Evolutionary conservation across 2,329 filamentous ascomycete species (phyloP), one percentile per base, ranked within the genome.

Genomic region (Paraconiothyrium sp.): DNA sequence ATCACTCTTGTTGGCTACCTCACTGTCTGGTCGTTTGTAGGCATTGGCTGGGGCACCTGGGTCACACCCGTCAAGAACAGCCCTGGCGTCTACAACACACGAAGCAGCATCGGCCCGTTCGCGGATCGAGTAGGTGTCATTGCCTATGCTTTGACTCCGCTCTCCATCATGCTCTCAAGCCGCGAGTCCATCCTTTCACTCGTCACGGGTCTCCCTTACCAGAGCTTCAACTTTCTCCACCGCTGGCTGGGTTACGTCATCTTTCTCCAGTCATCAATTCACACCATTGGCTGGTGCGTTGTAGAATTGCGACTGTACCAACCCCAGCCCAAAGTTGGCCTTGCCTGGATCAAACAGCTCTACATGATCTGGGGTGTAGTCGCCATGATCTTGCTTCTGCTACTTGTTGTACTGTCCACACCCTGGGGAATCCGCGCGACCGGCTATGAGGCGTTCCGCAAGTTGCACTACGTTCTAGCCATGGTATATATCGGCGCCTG

Each of bases 391-490:
- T 76, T 93, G 5, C 77, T 93, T 0, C 82, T 86, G 0, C 76
- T 91, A 14, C 77, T 93, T 1, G 85, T 88, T 60, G 71, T 88
- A 5, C 80, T 91, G 56, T 89, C 88, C 61, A 84, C 84, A 0
- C 81, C 83, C 13, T 83, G 82, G 73, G 88, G 84, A 0, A 90
- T 93, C 60, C 83, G 84, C 9, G 77, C 84, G 51, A 92, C 89
- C 0, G 91, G 91, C 2, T 92, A 94, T 75, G 91, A 93, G 70
- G 88, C 90, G 77, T 93, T 93, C 82, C 85, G 90, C 63, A 92
- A 92, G 73, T 80, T 86, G 0, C 91, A 93, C 73, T 92, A 92
- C 68, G 81, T 92, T 13, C 81, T 93, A 2, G 91, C 90, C 11
- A 87, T 90, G 80, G 76, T 93, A 4, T 94, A 92, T 75, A 86